Base-by-base conservation (phyloP, 2,329 filamentous ascomycete species). In the Aschersonia sp. region DNA sequence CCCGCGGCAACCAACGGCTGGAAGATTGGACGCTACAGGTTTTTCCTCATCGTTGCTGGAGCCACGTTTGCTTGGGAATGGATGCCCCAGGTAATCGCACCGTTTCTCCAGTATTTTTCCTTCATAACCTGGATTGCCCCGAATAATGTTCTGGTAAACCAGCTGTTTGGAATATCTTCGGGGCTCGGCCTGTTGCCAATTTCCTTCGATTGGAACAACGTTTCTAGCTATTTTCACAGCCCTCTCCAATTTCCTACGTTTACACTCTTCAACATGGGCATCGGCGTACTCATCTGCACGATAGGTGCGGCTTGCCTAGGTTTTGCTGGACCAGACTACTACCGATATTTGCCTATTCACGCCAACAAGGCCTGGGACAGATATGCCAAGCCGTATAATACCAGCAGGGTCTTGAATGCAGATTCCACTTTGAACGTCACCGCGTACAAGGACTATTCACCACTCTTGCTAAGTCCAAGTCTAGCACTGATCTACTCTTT, bases 81-180 rank as follows among this genome's bases (percentile, higher is more conserved):
- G 68, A 66, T 77, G 49, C 75, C 76, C 0, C 73, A 73, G 5
- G 73, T 72, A 44, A 70, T 82, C 31, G 75, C 72, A 33, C 73
- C 73, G 31, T 75, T 73, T 44, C 63, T 81, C 3, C 73, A 70
- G 44, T 68, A 73, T 37, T 80, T 81, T 55, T 71, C 74, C 6
- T 79, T 75, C 60, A 64, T 72, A 11, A 75, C 73, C 42, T 81
- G 78, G 77, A 76, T 79, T 53, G 72, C 70, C 11, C 79, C 79
- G 4, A 68, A 80, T 33, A 79, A 73, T 50, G 63, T 75, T 6
- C 59, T 77, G 10, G 63, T 83, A 48, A 83, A 83, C 57, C 78
- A 83, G 57, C 55, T 83, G 4, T 83, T 83, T 50, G 79, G 79
- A 5, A 76, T 75, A 4, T 67, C 68, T 46, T 74, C 72, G 4